Evolutionary conservation across 768 basidiomycete species (phyloP), one percentile per base, ranked within the genome.

Genomic region (Gelatoporia subvermispora): DNA sequence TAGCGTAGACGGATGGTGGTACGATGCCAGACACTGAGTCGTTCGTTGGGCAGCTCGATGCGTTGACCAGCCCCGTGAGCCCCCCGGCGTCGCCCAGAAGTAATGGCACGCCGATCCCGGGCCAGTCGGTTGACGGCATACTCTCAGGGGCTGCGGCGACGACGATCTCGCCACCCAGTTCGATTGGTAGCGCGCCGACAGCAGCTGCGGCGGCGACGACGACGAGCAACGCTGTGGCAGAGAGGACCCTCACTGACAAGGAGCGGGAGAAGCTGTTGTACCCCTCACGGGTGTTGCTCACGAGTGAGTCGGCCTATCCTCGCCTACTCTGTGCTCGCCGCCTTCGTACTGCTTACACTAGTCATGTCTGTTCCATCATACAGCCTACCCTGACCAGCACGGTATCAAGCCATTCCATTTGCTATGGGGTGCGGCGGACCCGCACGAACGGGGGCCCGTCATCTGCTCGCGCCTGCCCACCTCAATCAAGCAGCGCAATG

Each of bases 381-480:
- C 52, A 78, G 74, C 92, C 2, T 95, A 96, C 65, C 93, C 94
- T n/a, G 88, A 88, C 60, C 93, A 96, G 60, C 83, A 89, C 60
- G 91, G 91, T 8, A 91, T 94, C 61, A 71, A 76, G 35, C 94
- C 95, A 0, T 76, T 80, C 61, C 80, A 83, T 0, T 74, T 98
- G 17, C 68, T 72, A 21, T 97, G 95, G 95, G 93, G 92, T 21
- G 88, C 85, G 0, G 22, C 73, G 2, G 73, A 80, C 39, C 74
- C 88, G 18, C 52, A 61, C 7, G 68, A 73, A 7, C 88, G 93
- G 18, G 95, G 95, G 0, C 92, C 94, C 2, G 75, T 97, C 52
- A 79, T 98, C 49, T 91, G 88, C 63, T 93, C 88, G 1, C 86
- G 94, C 21, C 83, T 93, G 18, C 79, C 86, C 0, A 76, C 77